Evolutionary conservation across 2,329 filamentous ascomycete genomes (phyloP).

Genomic region (Colletotrichum sansevieriae): DNA sequence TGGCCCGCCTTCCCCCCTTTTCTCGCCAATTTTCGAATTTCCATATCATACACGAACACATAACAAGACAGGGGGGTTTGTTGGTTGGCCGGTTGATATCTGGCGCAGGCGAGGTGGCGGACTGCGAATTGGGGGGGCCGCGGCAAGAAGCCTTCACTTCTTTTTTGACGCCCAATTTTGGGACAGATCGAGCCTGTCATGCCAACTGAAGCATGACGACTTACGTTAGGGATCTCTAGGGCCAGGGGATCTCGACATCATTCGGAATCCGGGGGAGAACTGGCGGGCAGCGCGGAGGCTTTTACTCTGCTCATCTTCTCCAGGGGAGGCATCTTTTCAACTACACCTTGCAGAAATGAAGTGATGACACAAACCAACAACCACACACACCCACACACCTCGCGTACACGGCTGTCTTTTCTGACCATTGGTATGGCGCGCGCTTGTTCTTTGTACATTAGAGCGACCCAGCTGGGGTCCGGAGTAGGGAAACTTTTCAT

Average conservation of each 20-base stretch:
- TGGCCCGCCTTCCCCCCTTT: slow-evolving; percentile 1
- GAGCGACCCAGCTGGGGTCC: slow-evolving; percentile 16
- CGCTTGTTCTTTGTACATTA: slow-evolving; percentile 33
- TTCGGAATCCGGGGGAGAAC: not conserved
- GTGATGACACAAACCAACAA: slow-evolving; percentile 32
- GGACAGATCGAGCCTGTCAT: not conserved
- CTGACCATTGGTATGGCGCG: slow-evolving; percentile 16
- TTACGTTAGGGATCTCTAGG: not conserved
- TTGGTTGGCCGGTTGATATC: slow-evolving; percentile 12
- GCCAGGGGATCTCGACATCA: not conserved
- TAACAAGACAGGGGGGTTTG: slow-evolving; percentile 16
- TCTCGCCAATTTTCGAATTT: slow-evolving; percentile 5
- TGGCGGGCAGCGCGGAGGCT: slow-evolving; percentile 18
- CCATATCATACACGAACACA: slow-evolving; percentile 35
- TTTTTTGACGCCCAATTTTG: not conserved
- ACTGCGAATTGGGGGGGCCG: slow-evolving; percentile 8
- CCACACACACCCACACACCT: slow-evolving; percentile 21
- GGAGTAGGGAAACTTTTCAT: slow-evolving; percentile 23
- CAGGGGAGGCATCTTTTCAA: slow-evolving; percentile 32
- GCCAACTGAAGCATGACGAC: not conserved
- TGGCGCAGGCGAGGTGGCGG: slow-evolving; percentile 27
- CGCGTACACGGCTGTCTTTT: slow-evolving; percentile 8
- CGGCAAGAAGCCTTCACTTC: not conserved
- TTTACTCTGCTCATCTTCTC: slow-evolving; percentile 27
- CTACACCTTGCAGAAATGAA: slow-evolving; percentile 39